Conservation (phyloP, 176 grass and related monocot species). For the Elaeis guineensis region DNA sequence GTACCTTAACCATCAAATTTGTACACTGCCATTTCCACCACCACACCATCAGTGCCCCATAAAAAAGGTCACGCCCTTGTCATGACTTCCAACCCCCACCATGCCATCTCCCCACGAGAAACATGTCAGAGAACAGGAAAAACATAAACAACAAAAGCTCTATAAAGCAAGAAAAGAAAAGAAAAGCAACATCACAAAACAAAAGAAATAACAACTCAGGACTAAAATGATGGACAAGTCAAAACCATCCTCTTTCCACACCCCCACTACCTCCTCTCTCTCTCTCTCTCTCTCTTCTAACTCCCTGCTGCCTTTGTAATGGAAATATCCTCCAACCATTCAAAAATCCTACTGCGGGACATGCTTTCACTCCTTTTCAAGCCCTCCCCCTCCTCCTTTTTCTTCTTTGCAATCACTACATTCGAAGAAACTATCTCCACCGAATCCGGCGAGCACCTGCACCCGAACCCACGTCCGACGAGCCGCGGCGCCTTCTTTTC, state of each 20-base stretch:
- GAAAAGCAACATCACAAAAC: background rate
- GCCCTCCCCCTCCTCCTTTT: constrained; percentile 6
- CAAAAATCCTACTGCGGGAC: constrained; percentile 32
- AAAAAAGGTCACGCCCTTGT: constrained; percentile 30
- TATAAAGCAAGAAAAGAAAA: background rate
- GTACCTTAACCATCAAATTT: background rate
- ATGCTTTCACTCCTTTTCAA: constrained; percentile 19
- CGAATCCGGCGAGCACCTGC: constrained; percentile 30
- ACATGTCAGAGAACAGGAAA: constrained; percentile 19
- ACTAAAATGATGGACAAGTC: too few species aligned
- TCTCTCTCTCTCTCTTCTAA: too few species aligned
- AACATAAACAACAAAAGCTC: background rate
- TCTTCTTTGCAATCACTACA: background rate
- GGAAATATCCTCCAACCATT: constrained; percentile 41
- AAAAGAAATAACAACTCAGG: background rate
- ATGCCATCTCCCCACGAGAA: constrained; percentile 6
- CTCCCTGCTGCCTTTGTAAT: constrained; percentile 17
- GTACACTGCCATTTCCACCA: constrained; percentile 10
- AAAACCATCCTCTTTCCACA: too few species aligned
- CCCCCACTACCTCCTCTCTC: too few species aligned
- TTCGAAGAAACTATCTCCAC: constrained; percentile 12
- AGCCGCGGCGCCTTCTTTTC: constrained; percentile 22
- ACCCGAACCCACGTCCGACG: constrained; percentile 26
- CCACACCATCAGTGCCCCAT: constrained; percentile 5
- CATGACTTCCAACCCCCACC: constrained; percentile 17